These are phyloP conservation scores for Psilocybe tampanensis DNA, from an alignment of 768 basidiomycete species.

Conservation along the genomic window DNA sequence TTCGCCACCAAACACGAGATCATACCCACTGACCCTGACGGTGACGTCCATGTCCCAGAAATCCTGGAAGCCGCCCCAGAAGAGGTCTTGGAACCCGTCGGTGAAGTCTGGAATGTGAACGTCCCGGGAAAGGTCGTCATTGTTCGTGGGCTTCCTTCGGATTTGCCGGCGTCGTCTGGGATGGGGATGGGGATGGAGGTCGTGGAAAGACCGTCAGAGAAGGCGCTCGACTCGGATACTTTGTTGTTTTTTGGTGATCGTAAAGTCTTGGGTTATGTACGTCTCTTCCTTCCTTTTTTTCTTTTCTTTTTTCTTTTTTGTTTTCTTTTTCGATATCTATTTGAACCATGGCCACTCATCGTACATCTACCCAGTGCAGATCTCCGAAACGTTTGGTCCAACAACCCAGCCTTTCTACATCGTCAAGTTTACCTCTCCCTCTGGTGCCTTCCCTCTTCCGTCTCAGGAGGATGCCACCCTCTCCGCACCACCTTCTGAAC, in stretches of 20 bases:
- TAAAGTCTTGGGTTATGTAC: slow-evolving; percentile 87
- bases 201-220: slow-evolving; percentile 48
- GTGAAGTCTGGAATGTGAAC: slow-evolving; percentile 76
- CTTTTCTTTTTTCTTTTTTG: background rate
- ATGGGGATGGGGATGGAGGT: slow-evolving; percentile 22
- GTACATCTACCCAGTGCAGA: slow-evolving; percentile 42
- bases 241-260: slow-evolving; percentile 89
- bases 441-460: slow-evolving; percentile 19
- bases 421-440: slow-evolving; percentile 72
- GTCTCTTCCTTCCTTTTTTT: slow-evolving; percentile 28
- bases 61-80: slow-evolving; percentile 61
- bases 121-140: slow-evolving; percentile 62
- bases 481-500: background rate
- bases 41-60: slow-evolving; percentile 61
- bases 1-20: slow-evolving; percentile 75
- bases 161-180: slow-evolving; percentile 30
- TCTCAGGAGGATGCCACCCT: background rate
- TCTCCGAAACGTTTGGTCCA: slow-evolving; percentile 96
- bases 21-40: slow-evolving; percentile 32
- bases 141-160: slow-evolving; percentile 62
- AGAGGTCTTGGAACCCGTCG: slow-evolving; percentile 75
- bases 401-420: slow-evolving; percentile 90
- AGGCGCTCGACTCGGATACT: slow-evolving; percentile 85
- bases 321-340: background rate
- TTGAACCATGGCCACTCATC: slow-evolving; percentile 18